Evolutionary conservation across 23 red algal species (phyloP).

Genomic region (Gracilaria gracilis): DNA sequence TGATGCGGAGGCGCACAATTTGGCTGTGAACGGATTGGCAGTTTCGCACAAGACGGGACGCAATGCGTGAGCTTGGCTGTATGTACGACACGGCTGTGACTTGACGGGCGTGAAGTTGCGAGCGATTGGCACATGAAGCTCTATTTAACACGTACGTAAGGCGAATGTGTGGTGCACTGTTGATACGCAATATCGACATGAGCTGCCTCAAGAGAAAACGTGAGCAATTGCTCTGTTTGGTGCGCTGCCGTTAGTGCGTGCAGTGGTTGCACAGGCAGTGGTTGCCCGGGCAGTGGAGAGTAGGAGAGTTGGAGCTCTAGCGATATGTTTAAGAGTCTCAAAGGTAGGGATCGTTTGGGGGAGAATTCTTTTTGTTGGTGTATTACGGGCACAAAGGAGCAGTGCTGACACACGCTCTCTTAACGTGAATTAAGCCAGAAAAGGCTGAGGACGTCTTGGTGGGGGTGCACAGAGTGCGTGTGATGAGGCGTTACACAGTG

Average conservation of each 20-base stretch:
- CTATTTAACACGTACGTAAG: no score
- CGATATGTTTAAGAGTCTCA: no score
- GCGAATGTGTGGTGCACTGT: neutral
- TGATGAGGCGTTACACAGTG: neutral
- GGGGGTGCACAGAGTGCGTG: no score
- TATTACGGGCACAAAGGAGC: no score
- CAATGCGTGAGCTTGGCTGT: neutral
- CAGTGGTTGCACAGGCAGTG: neutral
- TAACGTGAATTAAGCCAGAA: slow-evolving; percentile 23
- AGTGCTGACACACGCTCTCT: neutral
- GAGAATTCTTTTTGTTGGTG: neutral
- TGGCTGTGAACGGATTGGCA: no score
- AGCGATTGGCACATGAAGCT: no score
- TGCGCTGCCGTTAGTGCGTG: neutral
- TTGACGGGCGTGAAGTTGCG: no score
- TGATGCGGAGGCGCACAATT: neutral
- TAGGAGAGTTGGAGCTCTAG: no score
- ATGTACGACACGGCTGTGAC: no score
- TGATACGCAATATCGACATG: neutral
- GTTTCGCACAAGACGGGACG: neutral
- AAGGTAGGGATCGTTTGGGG: neutral
- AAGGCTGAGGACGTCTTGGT: neutral
- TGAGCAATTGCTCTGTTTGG: neutral
- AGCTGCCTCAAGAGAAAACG: neutral
- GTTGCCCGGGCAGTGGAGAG: neutral